These are phyloP conservation scores for Centella asiatica DNA, from an alignment of 129 eudicot species.

Conservation along the genomic window DNA sequence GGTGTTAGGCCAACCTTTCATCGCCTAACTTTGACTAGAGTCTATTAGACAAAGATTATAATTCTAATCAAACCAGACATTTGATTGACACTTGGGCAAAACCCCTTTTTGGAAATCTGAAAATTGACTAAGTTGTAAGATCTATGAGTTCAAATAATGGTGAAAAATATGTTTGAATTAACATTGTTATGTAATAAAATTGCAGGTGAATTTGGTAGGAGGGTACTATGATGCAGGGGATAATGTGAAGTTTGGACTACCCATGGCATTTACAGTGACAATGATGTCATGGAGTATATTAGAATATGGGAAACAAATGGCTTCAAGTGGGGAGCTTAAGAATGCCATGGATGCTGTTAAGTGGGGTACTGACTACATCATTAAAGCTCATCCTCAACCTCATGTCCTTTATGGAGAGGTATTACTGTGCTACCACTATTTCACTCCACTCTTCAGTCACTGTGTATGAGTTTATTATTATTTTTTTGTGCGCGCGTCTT, in stretches of 20 bases:
- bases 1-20: no score
- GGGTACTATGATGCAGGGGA: conserved; percentile 99
- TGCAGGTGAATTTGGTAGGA: conserved; percentile 96
- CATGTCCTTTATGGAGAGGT: conserved; percentile 94
- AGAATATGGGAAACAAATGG: conserved; percentile 85
- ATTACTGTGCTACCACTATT: not conserved
- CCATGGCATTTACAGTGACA: conserved; percentile 94
- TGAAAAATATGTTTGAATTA: not conserved
- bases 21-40: no score
- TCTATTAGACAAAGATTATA: no score
- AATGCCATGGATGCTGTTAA: conserved; percentile 85
- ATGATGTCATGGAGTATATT: conserved; percentile 98
- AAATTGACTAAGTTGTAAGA: not conserved
- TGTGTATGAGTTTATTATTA: not conserved
- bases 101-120: no score
- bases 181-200: no score
- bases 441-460: not conserved
- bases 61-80: no score
- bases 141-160: not conserved
- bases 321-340: conserved; percentile 67
- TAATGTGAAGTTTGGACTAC: conserved; percentile 93
- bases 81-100: no score
- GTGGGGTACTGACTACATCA: conserved; percentile 96
- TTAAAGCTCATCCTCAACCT: conserved; percentile 91
- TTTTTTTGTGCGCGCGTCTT: not conserved